phyloP scores from a whole-genome alignment of 345 rosid species.

The Euphorbia pulcherrima region DNA sequence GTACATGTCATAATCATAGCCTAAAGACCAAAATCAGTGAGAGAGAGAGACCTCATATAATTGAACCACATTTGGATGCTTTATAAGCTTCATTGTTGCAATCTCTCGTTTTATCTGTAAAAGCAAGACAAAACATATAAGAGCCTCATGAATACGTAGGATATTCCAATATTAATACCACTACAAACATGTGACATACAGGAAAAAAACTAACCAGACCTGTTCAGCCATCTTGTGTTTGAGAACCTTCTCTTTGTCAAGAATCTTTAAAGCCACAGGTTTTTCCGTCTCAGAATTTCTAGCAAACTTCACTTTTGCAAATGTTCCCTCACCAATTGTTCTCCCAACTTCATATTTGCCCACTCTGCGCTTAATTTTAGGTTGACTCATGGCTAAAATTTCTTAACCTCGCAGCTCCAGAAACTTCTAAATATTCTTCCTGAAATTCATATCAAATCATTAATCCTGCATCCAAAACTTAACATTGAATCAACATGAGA shows the following conservation, averaged over 20 bases:
- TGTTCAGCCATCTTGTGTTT: conserved; percentile 97
- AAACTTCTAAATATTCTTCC: conserved; percentile 21
- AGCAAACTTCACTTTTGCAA: conserved; percentile 96
- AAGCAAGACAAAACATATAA: conserved; percentile 22
- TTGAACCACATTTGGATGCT: conserved; percentile 91
- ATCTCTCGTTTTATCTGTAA: conserved; percentile 82
- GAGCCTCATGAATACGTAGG: neutral
- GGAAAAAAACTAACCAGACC: conserved; percentile 40
- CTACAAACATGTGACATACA: neutral
- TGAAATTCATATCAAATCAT: conserved; percentile 8
- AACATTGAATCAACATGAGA: neutral
- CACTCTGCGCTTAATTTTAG: conserved; percentile 72
- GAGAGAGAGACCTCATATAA: conserved; percentile 60
- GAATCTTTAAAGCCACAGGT: conserved; percentile 87
- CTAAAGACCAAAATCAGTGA: neutral
- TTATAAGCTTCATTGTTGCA: conserved; percentile 86
- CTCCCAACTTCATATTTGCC: conserved; percentile 95
- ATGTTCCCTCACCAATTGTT: conserved; percentile 95
- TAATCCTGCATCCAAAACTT: conserved; percentile 6
- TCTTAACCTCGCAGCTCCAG: conserved; percentile 8
- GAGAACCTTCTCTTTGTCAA: conserved; percentile 93
- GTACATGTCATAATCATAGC: neutral
- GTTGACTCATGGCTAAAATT: conserved; percentile 44
- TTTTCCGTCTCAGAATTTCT: conserved; percentile 81
- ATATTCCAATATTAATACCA: neutral